A percentile compares a stretch with the other conserved stretches of the same genome.
Conservation (phyloP, 805 yeast genomes). For the Torulaspora gathmanii region DNA sequence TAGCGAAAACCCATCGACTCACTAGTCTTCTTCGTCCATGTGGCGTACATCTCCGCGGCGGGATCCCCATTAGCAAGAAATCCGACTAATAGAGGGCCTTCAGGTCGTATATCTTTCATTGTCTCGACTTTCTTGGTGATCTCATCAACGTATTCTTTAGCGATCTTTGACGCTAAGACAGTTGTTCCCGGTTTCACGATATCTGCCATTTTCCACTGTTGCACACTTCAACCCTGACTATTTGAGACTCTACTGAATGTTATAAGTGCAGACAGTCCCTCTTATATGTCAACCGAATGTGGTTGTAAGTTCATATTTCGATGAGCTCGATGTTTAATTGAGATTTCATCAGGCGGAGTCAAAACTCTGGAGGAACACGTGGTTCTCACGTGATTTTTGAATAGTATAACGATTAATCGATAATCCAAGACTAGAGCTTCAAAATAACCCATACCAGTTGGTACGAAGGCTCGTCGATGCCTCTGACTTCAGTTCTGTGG, state of each 20-base stretch:
- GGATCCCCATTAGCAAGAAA: constrained; percentile 90
- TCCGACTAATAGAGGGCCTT: constrained; percentile 79
- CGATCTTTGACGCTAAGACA: constrained; percentile 79
- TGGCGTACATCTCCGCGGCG: constrained; percentile 91
- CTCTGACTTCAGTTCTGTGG: background rate
- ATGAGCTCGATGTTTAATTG: too few relatives aligned
- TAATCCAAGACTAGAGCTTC: background rate
- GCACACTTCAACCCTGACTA: background rate
- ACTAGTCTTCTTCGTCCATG: constrained; percentile 91
- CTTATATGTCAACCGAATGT: background rate
- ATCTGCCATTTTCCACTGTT: background rate
- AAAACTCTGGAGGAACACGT: too few relatives aligned
- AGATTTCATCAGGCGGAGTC: too few relatives aligned
- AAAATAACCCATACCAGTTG: background rate
- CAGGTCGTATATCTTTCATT: constrained; percentile 37
- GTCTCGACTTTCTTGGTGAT: constrained; percentile 52
- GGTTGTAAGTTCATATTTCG: background rate
- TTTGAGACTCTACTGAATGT: background rate
- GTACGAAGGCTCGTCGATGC: background rate
- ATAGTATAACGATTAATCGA: too few relatives aligned
- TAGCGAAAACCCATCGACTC: constrained; percentile 80
- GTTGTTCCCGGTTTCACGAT: constrained; percentile 57
- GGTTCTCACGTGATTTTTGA: too few relatives aligned
- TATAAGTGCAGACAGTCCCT: too few relatives aligned
- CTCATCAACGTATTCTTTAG: constrained; percentile 76